phyloP scores from a whole-genome alignment of 495 filamentous ascomycete genomes.

The Ramalina intermedia region DNA sequence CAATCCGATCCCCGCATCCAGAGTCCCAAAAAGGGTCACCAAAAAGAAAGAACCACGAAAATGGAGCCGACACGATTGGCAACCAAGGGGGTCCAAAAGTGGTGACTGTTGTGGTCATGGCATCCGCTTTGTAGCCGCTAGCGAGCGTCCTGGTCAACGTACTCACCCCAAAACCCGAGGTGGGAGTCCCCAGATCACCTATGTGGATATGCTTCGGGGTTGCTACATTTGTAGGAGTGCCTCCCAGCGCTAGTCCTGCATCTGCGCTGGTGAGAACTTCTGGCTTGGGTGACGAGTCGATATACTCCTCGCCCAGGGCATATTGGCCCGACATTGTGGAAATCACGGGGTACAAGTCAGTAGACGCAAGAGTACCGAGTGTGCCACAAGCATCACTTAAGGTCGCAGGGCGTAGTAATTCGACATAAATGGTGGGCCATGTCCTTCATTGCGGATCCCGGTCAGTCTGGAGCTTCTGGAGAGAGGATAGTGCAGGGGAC shows the following conservation, averaged over 20 bases:
- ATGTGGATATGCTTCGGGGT: neutral
- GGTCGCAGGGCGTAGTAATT: neutral
- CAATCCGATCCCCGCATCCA: neutral
- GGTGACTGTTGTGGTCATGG: neutral
- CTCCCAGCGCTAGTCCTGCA: too few species aligned
- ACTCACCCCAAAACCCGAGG: neutral
- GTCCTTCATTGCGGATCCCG: neutral
- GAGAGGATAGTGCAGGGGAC: too few species aligned
- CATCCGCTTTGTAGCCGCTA: neutral
- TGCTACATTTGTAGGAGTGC: neutral
- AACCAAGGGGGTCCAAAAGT: neutral
- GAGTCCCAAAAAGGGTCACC: neutral
- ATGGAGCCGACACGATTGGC: neutral
- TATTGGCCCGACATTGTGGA: neutral
- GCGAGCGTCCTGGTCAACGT: neutral
- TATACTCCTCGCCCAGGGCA: neutral
- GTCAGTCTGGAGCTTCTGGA: too few species aligned
- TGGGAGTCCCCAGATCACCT: neutral
- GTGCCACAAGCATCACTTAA: neutral
- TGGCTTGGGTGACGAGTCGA: neutral
- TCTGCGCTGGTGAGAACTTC: neutral
- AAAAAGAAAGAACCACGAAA: neutral
- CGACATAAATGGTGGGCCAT: neutral
- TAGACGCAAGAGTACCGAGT: neutral
- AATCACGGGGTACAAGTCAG: neutral